Evolutionary conservation across 2,329 filamentous ascomycete genomes (phyloP), one percentile per base, ranked within the genome.

Genomic region (Lachnellula hyalina): DNA sequence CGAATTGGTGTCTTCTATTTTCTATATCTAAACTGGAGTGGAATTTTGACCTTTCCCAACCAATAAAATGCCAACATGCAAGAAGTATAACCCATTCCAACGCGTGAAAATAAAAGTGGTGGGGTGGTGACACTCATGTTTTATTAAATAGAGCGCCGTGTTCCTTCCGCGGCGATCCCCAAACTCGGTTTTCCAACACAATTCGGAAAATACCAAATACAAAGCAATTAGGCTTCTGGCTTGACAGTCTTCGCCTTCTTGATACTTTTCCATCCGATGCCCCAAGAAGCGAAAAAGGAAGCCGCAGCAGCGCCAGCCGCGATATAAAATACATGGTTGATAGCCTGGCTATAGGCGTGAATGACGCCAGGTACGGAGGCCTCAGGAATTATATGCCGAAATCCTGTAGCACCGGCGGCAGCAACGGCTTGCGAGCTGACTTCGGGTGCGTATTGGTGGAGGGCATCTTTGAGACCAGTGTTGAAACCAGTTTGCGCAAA

Each of bases 211-310:
- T 7, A 9, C 14, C 14, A 6, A 40, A 17, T 17, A 17, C 15
- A 40, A 40, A 15, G 3, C 12, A 40, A 25, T 47, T 35, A 55
- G 25, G 49, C 53, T 19, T 47, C 50, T 19, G 50, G 40, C n/a
- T 49, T 38, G 35, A 56, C 50, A 34, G 52, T 25, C 41, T 63
- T 61, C 40, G 45, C 28, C 61, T 74, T 72, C 35, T 75, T 71
- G 36, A 78, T 68, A 58, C 75, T 73, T 11, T 71, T 71, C 70
- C 74, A 78, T 0, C 77, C 77, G 61, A 79, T 71, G 0, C 75
- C 77, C 61, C 72, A 63, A 35, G 49, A 46, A 14, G 58, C 51
- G n/a, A 59, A 12, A 42, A 63, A 62, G 1, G 44, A 51, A 6
- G 28, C 52, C 25, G 40, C 53, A 8, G 55, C 57, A n/a, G 53